Evolutionary conservation across 257 asterid genomes (phyloP).

Genomic region (Fraxinus pennsylvanica): DNA sequence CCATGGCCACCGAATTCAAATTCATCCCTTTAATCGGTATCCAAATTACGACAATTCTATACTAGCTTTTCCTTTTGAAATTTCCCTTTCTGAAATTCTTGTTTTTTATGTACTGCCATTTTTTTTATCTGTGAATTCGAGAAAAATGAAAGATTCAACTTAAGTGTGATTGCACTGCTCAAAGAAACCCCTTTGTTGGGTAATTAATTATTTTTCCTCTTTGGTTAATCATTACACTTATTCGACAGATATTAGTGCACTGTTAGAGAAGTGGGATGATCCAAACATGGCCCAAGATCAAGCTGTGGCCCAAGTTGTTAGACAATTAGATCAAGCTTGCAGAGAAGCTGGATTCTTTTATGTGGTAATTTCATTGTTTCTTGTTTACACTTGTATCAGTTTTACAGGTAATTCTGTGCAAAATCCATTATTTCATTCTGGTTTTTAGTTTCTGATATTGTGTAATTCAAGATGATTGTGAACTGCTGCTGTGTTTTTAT

Average conservation of each 20-base stretch:
- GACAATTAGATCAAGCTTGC: conserved; percentile 73
- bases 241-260: conserved; percentile 60
- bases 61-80: not conserved
- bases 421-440: not conserved
- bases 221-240: not conserved
- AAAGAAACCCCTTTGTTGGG: not conserved
- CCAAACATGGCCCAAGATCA: conserved; percentile 57
- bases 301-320: conserved; percentile 65
- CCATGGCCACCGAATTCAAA: conserved; percentile 86
- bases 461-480: not conserved
- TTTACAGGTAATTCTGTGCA: not conserved
- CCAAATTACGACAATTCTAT: not conserved
- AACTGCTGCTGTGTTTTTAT: not conserved
- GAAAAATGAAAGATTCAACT: not conserved
- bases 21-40: conserved; percentile 80
- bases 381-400: not conserved
- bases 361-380: conserved; percentile 46
- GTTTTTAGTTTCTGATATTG: not conserved
- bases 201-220: not conserved
- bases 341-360: conserved; percentile 82
- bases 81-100: not conserved
- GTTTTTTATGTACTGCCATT: not conserved
- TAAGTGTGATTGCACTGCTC: conserved; percentile 1
- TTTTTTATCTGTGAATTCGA: not conserved
- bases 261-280: conserved; percentile 76